phyloP scores from a whole-genome alignment of 129 eudicot species.

The Helianthus tuberosus region DNA sequence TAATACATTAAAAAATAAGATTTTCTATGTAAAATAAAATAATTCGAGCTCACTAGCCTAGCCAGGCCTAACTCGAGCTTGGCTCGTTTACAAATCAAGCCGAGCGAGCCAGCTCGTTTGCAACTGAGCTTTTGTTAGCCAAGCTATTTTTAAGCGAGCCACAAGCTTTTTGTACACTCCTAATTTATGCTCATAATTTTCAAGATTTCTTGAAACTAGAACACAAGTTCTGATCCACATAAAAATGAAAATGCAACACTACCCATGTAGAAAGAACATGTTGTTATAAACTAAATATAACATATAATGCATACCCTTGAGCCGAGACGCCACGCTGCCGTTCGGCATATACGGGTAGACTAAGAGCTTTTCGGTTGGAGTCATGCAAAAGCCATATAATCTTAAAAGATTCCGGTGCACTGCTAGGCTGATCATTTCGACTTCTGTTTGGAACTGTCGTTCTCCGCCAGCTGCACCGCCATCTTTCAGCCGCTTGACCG shows the following conservation, averaged over 20 bases:
- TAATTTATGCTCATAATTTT: not conserved
- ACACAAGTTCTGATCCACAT: not conserved
- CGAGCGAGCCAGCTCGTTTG: no score
- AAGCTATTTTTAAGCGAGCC: no score
- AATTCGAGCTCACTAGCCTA: no score
- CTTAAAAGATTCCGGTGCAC: slow-evolving; percentile 86
- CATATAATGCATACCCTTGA: slow-evolving; percentile 57
- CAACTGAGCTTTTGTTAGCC: no score
- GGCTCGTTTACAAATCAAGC: no score
- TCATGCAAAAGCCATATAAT: slow-evolving; percentile 83
- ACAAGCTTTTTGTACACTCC: no score
- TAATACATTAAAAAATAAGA: no score
- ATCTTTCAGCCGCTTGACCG: slow-evolving; percentile 86
- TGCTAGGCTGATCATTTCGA: slow-evolving; percentile 87
- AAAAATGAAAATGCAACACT: not conserved
- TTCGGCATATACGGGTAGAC: slow-evolving; percentile 92
- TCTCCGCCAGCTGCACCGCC: slow-evolving; percentile 72
- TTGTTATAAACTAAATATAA: not conserved
- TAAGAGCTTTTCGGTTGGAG: slow-evolving; percentile 71
- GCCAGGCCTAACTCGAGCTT: no score
- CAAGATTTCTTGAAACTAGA: slow-evolving; percentile 20
- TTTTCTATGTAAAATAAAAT: no score
- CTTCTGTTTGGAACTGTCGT: slow-evolving; percentile 81
- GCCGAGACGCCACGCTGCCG: slow-evolving; percentile 90
- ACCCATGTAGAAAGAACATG: not conserved